phyloP scores from a whole-genome alignment of 2,329 filamentous ascomycete genomes.

The Paraphaeosphaeria sporulosa region DNA sequence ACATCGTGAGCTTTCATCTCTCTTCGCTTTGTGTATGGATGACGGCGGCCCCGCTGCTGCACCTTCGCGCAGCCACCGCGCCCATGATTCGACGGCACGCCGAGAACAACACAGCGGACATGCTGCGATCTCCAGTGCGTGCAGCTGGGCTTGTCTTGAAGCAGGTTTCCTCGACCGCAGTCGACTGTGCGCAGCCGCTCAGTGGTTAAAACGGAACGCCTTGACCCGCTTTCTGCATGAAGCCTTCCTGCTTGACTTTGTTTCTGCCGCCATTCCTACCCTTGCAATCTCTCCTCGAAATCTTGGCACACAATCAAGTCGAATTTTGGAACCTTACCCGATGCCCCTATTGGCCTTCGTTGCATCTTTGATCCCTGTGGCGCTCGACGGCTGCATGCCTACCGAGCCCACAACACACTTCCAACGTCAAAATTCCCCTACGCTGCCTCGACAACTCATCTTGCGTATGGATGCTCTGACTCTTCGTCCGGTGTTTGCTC shows the following conservation, averaged over 20 bases:
- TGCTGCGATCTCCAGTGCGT: constrained; percentile 38
- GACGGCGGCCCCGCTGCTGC: constrained; percentile 36
- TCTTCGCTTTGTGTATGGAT: constrained; percentile 29
- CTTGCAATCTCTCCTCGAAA: constrained; percentile 39
- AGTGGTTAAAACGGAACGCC: constrained; percentile 43
- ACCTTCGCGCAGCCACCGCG: constrained; percentile 32
- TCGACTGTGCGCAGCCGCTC: constrained; percentile 23
- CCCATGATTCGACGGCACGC: constrained; percentile 40
- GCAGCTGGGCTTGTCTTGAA: constrained; percentile 32
- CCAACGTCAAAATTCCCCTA: constrained; percentile 34
- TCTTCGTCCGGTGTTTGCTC: constrained; percentile 37
- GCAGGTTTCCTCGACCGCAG: constrained; percentile 39
- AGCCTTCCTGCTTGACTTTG: constrained; percentile 32
- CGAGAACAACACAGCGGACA: constrained; percentile 43
- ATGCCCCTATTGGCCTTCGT: constrained; percentile 38
- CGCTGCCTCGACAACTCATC: constrained; percentile 45
- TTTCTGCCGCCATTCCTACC: constrained; percentile 38
- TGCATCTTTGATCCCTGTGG: constrained; percentile 29
- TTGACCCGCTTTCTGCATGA: constrained; percentile 46
- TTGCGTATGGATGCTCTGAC: constrained; percentile 43
- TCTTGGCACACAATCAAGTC: constrained; percentile 45
- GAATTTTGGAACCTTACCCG: constrained; percentile 37
- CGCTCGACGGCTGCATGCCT: constrained; percentile 30
- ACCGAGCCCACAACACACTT: constrained; percentile 42
- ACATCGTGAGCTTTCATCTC: constrained; percentile 18